Percentiles rank a stretch among this genome's conserved stretches.
Conservation (phyloP, 495 filamentous ascomycete species). For the Friedmanniomyces simplex region DNA sequence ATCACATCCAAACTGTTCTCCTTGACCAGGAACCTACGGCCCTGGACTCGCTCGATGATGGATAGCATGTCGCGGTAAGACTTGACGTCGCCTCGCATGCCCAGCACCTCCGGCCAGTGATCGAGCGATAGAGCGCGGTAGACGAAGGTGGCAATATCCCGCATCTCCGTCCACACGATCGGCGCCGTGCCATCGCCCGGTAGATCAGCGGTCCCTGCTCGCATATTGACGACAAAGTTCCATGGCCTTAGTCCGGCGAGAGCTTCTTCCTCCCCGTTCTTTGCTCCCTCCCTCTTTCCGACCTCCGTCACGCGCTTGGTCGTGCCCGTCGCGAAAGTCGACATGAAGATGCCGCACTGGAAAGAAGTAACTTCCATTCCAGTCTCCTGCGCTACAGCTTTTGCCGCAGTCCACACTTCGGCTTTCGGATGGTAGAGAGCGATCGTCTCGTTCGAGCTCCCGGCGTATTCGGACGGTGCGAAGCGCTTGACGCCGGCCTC, state of each 20-base stretch:
- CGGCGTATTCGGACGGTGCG: conserved; percentile 23
- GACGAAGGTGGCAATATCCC: conserved; percentile 20
- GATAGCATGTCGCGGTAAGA: conserved; percentile 12
- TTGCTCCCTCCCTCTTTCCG: conserved; percentile 6
- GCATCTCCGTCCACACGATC: conserved; percentile 18
- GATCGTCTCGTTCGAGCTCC: conserved; percentile 2
- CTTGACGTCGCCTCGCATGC: conserved; percentile 19
- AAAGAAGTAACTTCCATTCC: conserved; percentile 20
- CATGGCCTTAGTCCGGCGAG: conserved; percentile 20
- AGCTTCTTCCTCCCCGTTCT: conserved; percentile 18
- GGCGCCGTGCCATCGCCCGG: conserved; percentile 13
- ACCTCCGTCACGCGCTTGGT: conserved; percentile 11
- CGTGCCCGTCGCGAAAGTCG: conserved; percentile 14
- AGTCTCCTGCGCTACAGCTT: neutral
- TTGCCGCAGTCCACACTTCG: conserved; percentile 16
- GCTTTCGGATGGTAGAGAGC: conserved; percentile 15
- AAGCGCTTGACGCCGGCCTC: conserved; percentile 25
- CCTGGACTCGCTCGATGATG: conserved; percentile 19
- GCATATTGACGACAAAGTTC: conserved; percentile 22
- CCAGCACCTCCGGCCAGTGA: conserved; percentile 13
- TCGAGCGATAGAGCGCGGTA: conserved; percentile 14
- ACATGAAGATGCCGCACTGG: conserved; percentile 20
- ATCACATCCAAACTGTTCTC: conserved; percentile 13
- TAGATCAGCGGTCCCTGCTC: conserved; percentile 17
- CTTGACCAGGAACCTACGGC: conserved; percentile 15